Evolutionary conservation across 2,329 filamentous ascomycete species (phyloP), one percentile per base, ranked within the genome.

Genomic region (Apiospora saccharicola): DNA sequence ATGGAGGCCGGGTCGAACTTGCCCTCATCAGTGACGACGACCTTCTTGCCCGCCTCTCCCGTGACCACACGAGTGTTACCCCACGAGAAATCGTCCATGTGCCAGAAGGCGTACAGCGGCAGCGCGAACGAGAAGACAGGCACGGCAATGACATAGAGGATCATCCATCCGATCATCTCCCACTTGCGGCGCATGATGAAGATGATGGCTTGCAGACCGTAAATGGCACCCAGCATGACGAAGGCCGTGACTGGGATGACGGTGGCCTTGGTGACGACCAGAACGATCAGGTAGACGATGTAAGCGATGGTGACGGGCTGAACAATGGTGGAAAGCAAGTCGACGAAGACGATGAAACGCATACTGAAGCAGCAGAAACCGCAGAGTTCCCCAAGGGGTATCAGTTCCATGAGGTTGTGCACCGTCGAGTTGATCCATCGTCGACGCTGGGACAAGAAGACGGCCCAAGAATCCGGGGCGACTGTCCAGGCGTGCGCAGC

Each of bases 301-400:
- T 98, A 99, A 13, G 91, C 94, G 26, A 98, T 88, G 1, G 94
- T 96, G 73, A 98, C 94, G 3, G 96, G 96, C 81, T 97, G 95
- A 68, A 98, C 92, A 71, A 98, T 85, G 1, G 96, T 99, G 71
- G 94, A 96, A 75, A 99, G 86, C 77, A 99, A 86, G 83, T 99
- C 96, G 77, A 99, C 83, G 80, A 99, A 97, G 76, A 99, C 95
- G 73, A 99, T 90, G 83, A 99, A 99, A 79, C 96, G 93, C 96
- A 99, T 99, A 83, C 94, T 97, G 88, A 99, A 99, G 85, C 96
- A 99, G 88, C 96, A 99, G 92, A 99, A 99, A 85, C 96, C 96
- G 83, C 96, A 99, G 69, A 99, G 93, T 82, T 98, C 94, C 74
- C 93, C 91, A 83, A 99, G 87, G 7, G 96, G 95, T 75, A 98